phyloP scores from a whole-genome alignment of 2,329 filamentous ascomycete genomes.

The Didymella pomorum region DNA sequence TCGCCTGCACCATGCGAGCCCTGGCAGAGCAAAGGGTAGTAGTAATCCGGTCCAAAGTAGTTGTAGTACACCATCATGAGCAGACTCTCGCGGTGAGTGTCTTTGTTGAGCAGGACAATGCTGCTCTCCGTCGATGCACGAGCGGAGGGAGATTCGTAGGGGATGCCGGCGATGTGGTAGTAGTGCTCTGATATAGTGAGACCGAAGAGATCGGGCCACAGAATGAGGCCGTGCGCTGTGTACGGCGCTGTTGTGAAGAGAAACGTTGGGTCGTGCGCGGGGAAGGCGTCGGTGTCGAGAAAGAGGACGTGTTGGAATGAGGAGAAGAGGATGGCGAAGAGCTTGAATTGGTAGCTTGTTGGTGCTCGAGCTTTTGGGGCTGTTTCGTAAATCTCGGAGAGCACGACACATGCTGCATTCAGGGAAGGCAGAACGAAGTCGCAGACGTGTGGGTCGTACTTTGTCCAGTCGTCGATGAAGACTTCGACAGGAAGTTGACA shows the following conservation, averaged over 20 bases:
- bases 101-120: slow-evolving; percentile 60
- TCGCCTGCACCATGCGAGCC: slow-evolving; percentile 56
- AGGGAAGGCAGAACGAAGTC: slow-evolving; percentile 48
- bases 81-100: slow-evolving; percentile 56
- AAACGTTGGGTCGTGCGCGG: slow-evolving; percentile 54
- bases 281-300: slow-evolving; percentile 66
- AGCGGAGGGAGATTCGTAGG: slow-evolving; percentile 38
- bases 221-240: slow-evolving; percentile 60
- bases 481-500: slow-evolving; percentile 60
- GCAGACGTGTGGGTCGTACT: slow-evolving; percentile 53
- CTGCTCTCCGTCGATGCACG: slow-evolving; percentile 58
- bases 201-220: slow-evolving; percentile 66
- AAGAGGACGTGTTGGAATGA: slow-evolving; percentile 67
- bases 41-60: slow-evolving; percentile 61
- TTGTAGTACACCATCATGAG: slow-evolving; percentile 64
- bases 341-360: slow-evolving; percentile 62
- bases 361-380: slow-evolving; percentile 24
- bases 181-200: slow-evolving; percentile 54
- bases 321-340: slow-evolving; percentile 65
- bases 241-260: slow-evolving; percentile 64
- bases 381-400: slow-evolving; percentile 37
- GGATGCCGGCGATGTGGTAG: slow-evolving; percentile 55
- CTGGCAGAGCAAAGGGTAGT: slow-evolving; percentile 60
- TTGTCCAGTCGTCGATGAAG: slow-evolving; percentile 48
- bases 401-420: slow-evolving; percentile 51